These are phyloP conservation scores for Cephalotrichum gorgonifer DNA, from an alignment of 2,329 filamentous ascomycete genomes.

Conservation along the genomic window DNA sequence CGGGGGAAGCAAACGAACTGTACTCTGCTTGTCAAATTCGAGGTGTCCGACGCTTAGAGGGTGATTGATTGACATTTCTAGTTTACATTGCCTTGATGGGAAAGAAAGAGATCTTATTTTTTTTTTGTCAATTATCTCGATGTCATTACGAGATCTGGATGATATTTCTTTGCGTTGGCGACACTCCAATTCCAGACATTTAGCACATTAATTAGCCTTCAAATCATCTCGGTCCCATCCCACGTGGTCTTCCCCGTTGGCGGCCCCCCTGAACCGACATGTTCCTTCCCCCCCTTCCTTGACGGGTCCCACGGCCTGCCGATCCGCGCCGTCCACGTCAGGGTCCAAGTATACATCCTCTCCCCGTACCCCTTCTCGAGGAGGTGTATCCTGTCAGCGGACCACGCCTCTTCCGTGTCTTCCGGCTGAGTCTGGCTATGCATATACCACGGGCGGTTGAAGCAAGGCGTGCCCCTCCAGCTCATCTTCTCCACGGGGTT, in stretches of 20 bases:
- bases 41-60: slow-evolving; percentile 30
- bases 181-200: neutral
- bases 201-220: neutral
- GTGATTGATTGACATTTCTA: too few relatives aligned
- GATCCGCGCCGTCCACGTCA: neutral
- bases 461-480: neutral
- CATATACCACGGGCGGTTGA: neutral
- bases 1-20: slow-evolving; percentile 54
- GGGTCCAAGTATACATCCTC: neutral
- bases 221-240: neutral
- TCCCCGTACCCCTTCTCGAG: neutral
- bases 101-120: too few relatives aligned
- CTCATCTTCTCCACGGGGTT: neutral
- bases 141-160: too few relatives aligned
- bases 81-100: too few relatives aligned
- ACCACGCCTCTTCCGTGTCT: neutral
- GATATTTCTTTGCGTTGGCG: too few relatives aligned
- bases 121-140: too few relatives aligned
- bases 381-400: neutral
- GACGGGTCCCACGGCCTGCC: neutral
- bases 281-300: neutral
- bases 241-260: neutral
- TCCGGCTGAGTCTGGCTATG: neutral
- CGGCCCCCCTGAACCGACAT: neutral
- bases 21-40: slow-evolving; percentile 50